Percentiles rank a stretch among this genome's conserved stretches.
These are phyloP conservation scores for Moniliella sp. DNA, from an alignment of 1,284 basidiomycete species.

Conservation along the genomic window DNA sequence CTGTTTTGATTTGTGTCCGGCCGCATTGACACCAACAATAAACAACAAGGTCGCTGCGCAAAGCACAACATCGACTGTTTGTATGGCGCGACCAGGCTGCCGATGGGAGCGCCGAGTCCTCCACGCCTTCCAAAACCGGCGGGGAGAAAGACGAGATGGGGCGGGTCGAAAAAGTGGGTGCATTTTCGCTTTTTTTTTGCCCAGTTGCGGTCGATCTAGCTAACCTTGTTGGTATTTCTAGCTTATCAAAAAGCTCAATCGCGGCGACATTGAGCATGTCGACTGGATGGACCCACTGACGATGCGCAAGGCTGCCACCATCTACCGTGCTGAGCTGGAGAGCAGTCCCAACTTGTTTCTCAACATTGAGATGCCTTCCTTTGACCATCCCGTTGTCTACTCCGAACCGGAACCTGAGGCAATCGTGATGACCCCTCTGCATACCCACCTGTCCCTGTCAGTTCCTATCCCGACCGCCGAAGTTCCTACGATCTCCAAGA, in stretches of 20 bases:
- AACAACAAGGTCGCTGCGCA: constrained; percentile 43
- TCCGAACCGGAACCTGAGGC: constrained; percentile 39
- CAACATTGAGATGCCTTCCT: constrained; percentile 85
- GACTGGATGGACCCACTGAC: constrained; percentile 88
- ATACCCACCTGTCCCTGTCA: constrained; percentile 6
- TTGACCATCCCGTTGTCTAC: constrained; percentile 92
- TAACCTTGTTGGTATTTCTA: constrained; percentile 28
- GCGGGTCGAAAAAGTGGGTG: constrained; percentile 60
- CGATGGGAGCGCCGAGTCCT: constrained; percentile 57
- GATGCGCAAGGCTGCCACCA: constrained; percentile 73
- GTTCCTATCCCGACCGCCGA: constrained; percentile 8
- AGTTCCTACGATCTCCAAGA: constrained; percentile 33
- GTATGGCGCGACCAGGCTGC: constrained; percentile 64
- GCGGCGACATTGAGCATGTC: constrained; percentile 72
- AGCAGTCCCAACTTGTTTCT: constrained; percentile 41
- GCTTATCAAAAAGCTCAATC: constrained; percentile 86
- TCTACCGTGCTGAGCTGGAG: constrained; percentile 11
- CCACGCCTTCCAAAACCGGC: constrained; percentile 44
- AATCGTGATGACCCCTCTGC: constrained; percentile 1
- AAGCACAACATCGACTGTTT: constrained; percentile 51
- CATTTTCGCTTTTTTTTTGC: not conserved
- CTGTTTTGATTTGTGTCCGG: too few species aligned
- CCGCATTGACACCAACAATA: too few species aligned
- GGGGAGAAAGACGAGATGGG: constrained; percentile 63
- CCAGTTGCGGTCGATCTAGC: not conserved